A percentile compares a stretch with the other conserved stretches of the same genome.
These are phyloP conservation scores for Aurifilum marmelostoma DNA, from an alignment of 2,329 filamentous ascomycete species.

Conservation along the genomic window DNA sequence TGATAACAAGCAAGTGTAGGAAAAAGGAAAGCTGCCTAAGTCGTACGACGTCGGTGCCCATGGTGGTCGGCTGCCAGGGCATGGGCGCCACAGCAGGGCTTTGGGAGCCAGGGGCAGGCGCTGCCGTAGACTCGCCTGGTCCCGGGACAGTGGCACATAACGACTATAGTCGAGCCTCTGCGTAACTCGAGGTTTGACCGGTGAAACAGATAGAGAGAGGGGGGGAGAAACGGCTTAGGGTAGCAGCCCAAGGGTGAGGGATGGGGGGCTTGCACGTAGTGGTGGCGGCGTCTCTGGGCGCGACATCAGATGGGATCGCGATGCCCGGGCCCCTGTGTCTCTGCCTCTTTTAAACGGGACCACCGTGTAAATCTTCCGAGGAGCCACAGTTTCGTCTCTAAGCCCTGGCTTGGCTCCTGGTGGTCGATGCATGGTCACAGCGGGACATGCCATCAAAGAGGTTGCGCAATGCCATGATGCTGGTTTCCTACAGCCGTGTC, in stretches of 20 bases:
- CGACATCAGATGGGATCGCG: not conserved
- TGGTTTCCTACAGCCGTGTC: conserved; percentile 1
- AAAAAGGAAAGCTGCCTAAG: not conserved
- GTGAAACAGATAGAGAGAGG: not conserved
- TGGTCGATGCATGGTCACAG: not conserved
- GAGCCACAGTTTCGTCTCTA: not conserved
- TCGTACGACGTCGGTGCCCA: conserved; percentile 2
- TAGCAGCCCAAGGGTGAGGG: not conserved
- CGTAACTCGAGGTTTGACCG: not conserved
- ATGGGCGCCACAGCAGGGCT: not conserved
- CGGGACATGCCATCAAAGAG: not conserved
- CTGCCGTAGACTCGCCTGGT: not conserved
- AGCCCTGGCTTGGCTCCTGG: not conserved
- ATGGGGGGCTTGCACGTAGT: too few relatives aligned
- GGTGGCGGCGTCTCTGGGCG: not conserved
- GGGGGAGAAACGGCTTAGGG: not conserved
- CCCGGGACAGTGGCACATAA: not conserved
- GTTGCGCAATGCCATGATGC: not conserved
- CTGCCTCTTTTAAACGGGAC: not conserved
- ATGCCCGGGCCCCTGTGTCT: not conserved
- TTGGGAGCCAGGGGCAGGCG: not conserved
- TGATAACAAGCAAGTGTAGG: not conserved
- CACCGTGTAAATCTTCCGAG: not conserved
- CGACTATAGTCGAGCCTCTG: not conserved
- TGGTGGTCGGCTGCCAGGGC: conserved; percentile 1